These are phyloP conservation scores for Phialophora chinensis DNA, from an alignment of 2,329 filamentous ascomycete genomes.

Conservation along the genomic window DNA sequence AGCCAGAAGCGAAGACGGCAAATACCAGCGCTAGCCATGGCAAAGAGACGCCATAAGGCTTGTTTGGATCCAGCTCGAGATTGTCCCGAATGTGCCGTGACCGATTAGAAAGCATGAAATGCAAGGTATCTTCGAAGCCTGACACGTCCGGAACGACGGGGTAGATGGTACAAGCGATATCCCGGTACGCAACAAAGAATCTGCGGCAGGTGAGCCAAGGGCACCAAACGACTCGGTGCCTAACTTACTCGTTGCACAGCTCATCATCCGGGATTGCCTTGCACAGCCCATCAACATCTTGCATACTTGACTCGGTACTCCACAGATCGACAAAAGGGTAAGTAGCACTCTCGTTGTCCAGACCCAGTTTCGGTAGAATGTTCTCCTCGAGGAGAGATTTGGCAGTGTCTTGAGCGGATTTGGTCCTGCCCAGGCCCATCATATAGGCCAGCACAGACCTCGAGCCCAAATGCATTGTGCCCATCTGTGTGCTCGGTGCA, in stretches of 20 bases:
- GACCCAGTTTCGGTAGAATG: conserved; percentile 66
- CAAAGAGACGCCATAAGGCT: conserved; percentile 61
- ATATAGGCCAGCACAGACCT: conserved; percentile 68
- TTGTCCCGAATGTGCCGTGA: conserved; percentile 48
- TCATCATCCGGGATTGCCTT: conserved; percentile 64
- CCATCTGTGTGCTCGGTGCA: conserved; percentile 64
- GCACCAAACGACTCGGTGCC: not conserved
- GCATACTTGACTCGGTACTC: conserved; percentile 65
- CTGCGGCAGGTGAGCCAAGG: conserved; percentile 40
- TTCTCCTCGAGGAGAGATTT: conserved; percentile 65
- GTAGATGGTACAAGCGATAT: conserved; percentile 65
- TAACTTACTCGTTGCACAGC: conserved; percentile 59
- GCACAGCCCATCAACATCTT: conserved; percentile 63
- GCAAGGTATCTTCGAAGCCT: conserved; percentile 61
- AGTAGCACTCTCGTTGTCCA: conserved; percentile 69
- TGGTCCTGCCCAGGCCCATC: conserved; percentile 59
- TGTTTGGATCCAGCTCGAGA: conserved; percentile 50
- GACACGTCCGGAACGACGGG: conserved; percentile 64
- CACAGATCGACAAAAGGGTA: conserved; percentile 70
- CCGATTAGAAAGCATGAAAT: conserved; percentile 60
- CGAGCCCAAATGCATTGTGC: conserved; percentile 66
- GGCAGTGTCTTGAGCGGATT: conserved; percentile 50
- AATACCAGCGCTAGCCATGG: conserved; percentile 66
- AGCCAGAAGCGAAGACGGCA: conserved; percentile 67
- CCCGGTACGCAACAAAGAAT: conserved; percentile 63